Evolutionary conservation across 805 yeast species (phyloP).

Genomic region (Middelhovenomyces tepae): DNA sequence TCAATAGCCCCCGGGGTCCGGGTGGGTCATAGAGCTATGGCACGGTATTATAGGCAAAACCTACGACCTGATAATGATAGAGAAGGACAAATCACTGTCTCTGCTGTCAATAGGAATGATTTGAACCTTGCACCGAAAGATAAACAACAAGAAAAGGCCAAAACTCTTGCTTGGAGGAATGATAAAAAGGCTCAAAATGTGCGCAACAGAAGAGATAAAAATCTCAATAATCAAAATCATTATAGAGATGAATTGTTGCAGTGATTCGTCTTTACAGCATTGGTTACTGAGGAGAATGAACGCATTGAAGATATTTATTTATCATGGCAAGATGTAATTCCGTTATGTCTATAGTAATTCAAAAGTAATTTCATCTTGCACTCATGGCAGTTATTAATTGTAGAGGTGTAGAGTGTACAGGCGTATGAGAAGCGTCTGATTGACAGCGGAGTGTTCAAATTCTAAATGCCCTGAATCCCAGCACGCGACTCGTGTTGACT

Average conservation of each 20-base stretch:
- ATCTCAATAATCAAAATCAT: constrained; percentile 76
- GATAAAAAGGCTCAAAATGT: constrained; percentile 39
- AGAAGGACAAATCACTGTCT: constrained; percentile 67
- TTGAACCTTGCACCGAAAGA: constrained; percentile 24
- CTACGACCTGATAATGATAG: constrained; percentile 40
- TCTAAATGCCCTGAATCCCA: constrained; percentile 33
- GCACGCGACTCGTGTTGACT: constrained; percentile 34
- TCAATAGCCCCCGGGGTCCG: constrained; percentile 69
- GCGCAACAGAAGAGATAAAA: constrained; percentile 45
- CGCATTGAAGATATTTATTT: too few relatives aligned
- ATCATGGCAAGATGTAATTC: too few relatives aligned
- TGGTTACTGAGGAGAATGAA: too few relatives aligned
- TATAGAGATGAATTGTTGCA: constrained; percentile 65
- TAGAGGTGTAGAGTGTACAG: too few relatives aligned
- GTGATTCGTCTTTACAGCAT: constrained; percentile 14
- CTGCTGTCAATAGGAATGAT: constrained; percentile 51
- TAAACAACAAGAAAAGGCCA: constrained; percentile 35
- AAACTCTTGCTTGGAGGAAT: constrained; percentile 55
- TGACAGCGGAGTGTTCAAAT: too few relatives aligned
- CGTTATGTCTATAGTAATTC: too few relatives aligned
- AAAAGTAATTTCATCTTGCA: too few relatives aligned
- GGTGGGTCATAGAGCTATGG: constrained; percentile 73
- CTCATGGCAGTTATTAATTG: too few relatives aligned
- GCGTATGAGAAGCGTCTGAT: too few relatives aligned
- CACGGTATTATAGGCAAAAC: constrained; percentile 64